These are phyloP conservation scores for Xylariaceae sp. DNA, from an alignment of 2,329 filamentous ascomycete genomes.

Conservation along the genomic window DNA sequence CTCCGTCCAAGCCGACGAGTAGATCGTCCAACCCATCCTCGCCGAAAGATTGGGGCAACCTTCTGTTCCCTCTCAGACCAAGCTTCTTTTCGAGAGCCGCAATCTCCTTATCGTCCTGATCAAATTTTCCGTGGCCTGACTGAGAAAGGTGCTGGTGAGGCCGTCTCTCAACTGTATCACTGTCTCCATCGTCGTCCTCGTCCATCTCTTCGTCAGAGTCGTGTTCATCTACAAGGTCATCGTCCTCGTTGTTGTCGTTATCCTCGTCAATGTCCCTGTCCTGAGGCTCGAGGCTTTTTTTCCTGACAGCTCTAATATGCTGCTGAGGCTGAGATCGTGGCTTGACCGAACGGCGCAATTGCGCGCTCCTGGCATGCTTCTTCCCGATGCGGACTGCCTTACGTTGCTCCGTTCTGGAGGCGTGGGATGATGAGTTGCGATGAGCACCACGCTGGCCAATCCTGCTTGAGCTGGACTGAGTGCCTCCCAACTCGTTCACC, in stretches of 20 bases:
- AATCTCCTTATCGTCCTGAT: slow-evolving; percentile 84
- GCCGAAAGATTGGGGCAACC: slow-evolving; percentile 65
- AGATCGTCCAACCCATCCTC: slow-evolving; percentile 82
- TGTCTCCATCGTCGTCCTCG: too few relatives aligned
- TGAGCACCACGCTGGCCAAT: slow-evolving; percentile 9
- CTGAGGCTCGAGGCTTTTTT: too few relatives aligned
- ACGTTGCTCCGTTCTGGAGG: slow-evolving; percentile 28
- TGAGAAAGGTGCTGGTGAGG: slow-evolving; percentile 20
- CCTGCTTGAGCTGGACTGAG: slow-evolving; percentile 11
- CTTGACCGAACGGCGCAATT: slow-evolving; percentile 15
- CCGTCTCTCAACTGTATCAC: slow-evolving; percentile 8
- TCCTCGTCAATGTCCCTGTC: slow-evolving; percentile 3
- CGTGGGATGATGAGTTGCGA: slow-evolving; percentile 15
- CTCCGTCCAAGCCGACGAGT: slow-evolving; percentile 63
- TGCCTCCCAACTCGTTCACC: slow-evolving; percentile 40
- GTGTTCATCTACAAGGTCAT: slow-evolving; percentile 17
- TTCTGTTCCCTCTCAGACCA: slow-evolving; percentile 74
- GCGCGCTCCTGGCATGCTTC: slow-evolving; percentile 21
- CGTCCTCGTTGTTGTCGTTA: slow-evolving; percentile 9
- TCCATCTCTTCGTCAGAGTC: slow-evolving; percentile 29
- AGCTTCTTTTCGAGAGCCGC: slow-evolving; percentile 81
- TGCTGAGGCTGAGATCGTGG: slow-evolving; percentile 4
- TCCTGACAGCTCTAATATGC: background rate
- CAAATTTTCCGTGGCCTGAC: slow-evolving; percentile 58
- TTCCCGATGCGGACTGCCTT: slow-evolving; percentile 27